phyloP scores from a whole-genome alignment of 2,329 filamentous ascomycete genomes.

The Sordariomycetes sp. region DNA sequence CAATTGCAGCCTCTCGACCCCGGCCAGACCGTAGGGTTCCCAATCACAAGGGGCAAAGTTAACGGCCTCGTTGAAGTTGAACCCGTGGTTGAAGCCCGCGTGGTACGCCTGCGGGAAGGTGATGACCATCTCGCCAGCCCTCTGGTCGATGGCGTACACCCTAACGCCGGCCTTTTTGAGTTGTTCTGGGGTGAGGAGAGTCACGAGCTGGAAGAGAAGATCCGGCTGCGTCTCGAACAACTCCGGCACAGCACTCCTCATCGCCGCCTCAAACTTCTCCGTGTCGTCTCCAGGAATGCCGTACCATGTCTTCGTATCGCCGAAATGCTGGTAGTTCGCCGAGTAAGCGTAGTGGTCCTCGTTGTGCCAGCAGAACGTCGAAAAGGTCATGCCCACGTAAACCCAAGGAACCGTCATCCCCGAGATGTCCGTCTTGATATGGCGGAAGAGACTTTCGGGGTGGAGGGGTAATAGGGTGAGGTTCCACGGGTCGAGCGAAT shows the following conservation, averaged over 20 bases:
- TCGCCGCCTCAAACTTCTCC: slow-evolving; percentile 87
- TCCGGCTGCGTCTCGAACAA: slow-evolving; percentile 96
- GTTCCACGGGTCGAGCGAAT: slow-evolving; percentile 90
- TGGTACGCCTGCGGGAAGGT: slow-evolving; percentile 97
- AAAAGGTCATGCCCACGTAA: slow-evolving; percentile 99
- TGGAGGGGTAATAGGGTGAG: slow-evolving; percentile 85
- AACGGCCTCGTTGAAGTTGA: slow-evolving; percentile 98
- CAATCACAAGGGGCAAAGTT: slow-evolving; percentile 94
- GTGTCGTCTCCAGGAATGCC: slow-evolving; percentile 90
- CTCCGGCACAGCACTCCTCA: slow-evolving; percentile 90
- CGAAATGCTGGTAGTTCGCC: slow-evolving; percentile 96
- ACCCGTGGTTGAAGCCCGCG: slow-evolving; percentile 95
- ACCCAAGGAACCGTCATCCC: slow-evolving; percentile 99
- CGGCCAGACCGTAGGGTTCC: slow-evolving; percentile 81
- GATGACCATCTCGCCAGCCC: slow-evolving; percentile 89
- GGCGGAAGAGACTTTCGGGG: slow-evolving; percentile 81
- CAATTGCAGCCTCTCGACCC: slow-evolving; percentile 72
- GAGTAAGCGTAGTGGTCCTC: slow-evolving; percentile 98
- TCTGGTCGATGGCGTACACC: slow-evolving; percentile 90
- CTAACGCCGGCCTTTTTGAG: slow-evolving; percentile 84
- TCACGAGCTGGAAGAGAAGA: slow-evolving; percentile 93
- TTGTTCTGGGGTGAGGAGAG: slow-evolving; percentile 83
- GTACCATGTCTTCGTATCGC: slow-evolving; percentile 98
- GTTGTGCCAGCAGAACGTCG: slow-evolving; percentile 98
- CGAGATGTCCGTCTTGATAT: slow-evolving; percentile 97